These are phyloP conservation scores for Fusarium buxicola DNA, from an alignment of 2,329 filamentous ascomycete genomes.

Conservation along the genomic window DNA sequence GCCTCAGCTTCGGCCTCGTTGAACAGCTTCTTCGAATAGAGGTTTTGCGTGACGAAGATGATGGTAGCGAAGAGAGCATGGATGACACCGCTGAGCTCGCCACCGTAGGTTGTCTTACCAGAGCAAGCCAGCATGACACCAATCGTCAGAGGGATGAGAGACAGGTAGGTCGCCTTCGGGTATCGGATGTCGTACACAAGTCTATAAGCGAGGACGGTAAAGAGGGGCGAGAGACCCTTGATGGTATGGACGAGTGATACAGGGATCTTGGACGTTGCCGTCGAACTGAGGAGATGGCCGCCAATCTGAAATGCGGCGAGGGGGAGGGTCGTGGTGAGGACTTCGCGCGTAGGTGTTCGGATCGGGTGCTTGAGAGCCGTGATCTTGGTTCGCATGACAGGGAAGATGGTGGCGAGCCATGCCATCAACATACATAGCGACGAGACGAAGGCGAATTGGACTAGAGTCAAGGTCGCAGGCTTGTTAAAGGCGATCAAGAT, in stretches of 20 bases:
- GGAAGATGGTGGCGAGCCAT: conserved; percentile 79
- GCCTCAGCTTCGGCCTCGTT: conserved; percentile 91
- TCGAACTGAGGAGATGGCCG: conserved; percentile 93
- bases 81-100: conserved; percentile 88
- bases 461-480: conserved; percentile 88
- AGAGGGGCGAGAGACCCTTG: conserved; percentile 94
- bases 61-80: conserved; percentile 91
- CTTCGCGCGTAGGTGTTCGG: conserved; percentile 80
- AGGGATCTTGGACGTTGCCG: conserved; percentile 92
- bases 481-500: conserved; percentile 93
- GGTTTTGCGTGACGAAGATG: conserved; percentile 98
- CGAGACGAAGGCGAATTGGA: conserved; percentile 95
- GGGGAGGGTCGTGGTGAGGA: conserved; percentile 89
- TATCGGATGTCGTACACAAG: conserved; percentile 90
- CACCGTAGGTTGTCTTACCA: conserved; percentile 79
- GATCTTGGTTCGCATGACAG: conserved; percentile 74
- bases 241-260: conserved; percentile 98
- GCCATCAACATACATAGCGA: conserved; percentile 86
- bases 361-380: conserved; percentile 88
- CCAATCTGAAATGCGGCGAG: conserved; percentile 92
- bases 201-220: conserved; percentile 94
- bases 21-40: conserved; percentile 97
- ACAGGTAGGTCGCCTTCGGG: conserved; percentile 86
- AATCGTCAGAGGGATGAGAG: conserved; percentile 87
- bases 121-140: conserved; percentile 98